These are phyloP conservation scores for Fennellomyces sp. DNA, from an alignment of 371 early-diverging fungal genomes.

Conservation along the genomic window DNA sequence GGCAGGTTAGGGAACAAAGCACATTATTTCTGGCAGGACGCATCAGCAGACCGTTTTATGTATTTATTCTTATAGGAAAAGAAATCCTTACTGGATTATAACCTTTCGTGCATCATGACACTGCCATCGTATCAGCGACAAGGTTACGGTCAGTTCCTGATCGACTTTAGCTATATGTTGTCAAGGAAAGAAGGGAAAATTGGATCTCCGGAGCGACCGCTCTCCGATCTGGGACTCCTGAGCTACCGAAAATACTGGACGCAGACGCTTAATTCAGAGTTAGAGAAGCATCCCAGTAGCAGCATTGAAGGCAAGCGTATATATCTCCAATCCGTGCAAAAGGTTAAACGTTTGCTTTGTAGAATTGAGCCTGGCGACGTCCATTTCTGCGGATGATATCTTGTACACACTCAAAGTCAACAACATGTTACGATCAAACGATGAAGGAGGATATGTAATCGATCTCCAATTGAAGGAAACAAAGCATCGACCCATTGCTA, in stretches of 20 bases:
- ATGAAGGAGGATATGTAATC: neutral
- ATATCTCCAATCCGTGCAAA: neutral
- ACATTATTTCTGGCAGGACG: neutral
- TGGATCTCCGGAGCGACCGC: constrained; percentile 98
- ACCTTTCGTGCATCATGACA: constrained; percentile 98
- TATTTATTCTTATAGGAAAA: constrained; percentile 77
- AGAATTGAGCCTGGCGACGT: constrained; percentile 64
- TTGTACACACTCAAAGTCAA: constrained; percentile 70
- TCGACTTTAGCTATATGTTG: constrained; percentile 96
- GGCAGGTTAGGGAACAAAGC: constrained; percentile 38
- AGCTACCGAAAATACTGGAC: constrained; percentile 93
- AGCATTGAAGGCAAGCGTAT: constrained; percentile 44
- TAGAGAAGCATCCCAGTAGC: constrained; percentile 30
- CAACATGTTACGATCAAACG: constrained; percentile 39
- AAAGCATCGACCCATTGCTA: neutral
- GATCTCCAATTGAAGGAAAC: neutral
- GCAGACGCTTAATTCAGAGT: constrained; percentile 34
- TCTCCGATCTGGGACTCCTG: constrained; percentile 97
- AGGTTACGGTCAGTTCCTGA: constrained; percentile 97
- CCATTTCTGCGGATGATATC: constrained; percentile 76
- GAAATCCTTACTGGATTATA: constrained; percentile 87
- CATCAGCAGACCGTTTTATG: neutral
- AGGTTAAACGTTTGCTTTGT: neutral
- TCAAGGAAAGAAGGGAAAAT: constrained; percentile 85
- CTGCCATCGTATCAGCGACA: constrained; percentile 96